Base-by-base conservation (phyloP, 176 grass and related monocot genomes). In the Bromus sterilis region DNA sequence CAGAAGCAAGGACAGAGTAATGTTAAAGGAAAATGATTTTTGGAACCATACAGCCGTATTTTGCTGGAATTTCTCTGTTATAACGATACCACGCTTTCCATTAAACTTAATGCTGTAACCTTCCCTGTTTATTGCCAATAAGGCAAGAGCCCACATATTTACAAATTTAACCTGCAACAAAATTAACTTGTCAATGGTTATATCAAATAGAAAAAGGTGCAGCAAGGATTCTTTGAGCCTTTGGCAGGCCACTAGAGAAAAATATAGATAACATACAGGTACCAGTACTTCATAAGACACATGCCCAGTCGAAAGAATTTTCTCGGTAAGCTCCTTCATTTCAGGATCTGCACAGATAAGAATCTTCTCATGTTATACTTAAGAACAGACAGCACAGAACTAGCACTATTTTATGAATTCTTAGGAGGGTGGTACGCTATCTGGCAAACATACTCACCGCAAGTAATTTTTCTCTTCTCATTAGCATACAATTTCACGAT, bases 81-180 rank as follows among this genome's bases (percentile, higher is more conserved):
- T 71, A 60, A 97, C 68, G 62, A 84, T 83, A 89, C 94, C 92
- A 61, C 89, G 87, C 18, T 86, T 77, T 57, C 87, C 89, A 75
- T 77, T 92, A 46, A 69, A 92, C 83, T 92, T 97, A 83, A 97
- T 92, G 69, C 86, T 97, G 87, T 91, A 97, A 35, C 89, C 94
- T 78, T 92, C 94, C 71, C 86, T 92, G 83, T 94, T 97, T 85
- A 97, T 92, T 80, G 89, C 80, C 86, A 97, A 75, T 76, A 94
- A 79, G 85, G 95, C 92, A 59, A 79, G 74, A 57, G 94, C 92
- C 95, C 95, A 97, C 89, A 97, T 91, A 87, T 94, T 84, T 64
- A 94, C 66, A 89, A 86, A 97, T 85, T 83, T 90, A 82, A 84
- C 87, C 94, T 97, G 86, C 76, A 69, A 11, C 76, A 69, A 11